Percentiles rank a stretch among this genome's conserved stretches.
Conservation (phyloP, 2,329 filamentous ascomycete species). For the Neobulgaria alba region DNA sequence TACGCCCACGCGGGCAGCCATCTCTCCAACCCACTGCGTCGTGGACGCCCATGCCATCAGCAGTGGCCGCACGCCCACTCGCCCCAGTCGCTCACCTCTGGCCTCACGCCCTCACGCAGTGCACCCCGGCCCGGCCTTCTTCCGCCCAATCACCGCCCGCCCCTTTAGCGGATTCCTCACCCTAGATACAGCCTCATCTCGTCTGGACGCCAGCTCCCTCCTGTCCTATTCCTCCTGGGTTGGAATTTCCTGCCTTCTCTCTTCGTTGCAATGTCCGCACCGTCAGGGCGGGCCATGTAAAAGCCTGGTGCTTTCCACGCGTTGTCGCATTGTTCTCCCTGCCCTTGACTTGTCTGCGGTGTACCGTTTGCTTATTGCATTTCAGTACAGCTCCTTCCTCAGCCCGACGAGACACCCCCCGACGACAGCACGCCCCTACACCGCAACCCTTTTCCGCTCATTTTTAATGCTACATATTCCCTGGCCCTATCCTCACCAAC, state of each 20-base stretch:
- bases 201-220: background rate
- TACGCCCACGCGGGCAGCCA: too few species aligned
- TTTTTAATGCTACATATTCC: background rate
- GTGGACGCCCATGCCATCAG: too few species aligned
- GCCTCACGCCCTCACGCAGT: too few species aligned
- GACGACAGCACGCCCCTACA: slow-evolving; percentile 3
- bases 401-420: slow-evolving; percentile 11
- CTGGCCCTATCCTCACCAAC: background rate
- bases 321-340: slow-evolving; percentile 13
- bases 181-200: slow-evolving; percentile 7
- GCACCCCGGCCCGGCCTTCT: background rate
- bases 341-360: slow-evolving; percentile 6
- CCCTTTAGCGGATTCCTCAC: slow-evolving; percentile 1
- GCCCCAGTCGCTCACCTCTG: too few species aligned
- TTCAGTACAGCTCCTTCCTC: slow-evolving; percentile 18
- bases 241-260: slow-evolving; percentile 4
- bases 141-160: background rate
- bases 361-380: slow-evolving; percentile 17
- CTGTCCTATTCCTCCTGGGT: background rate
- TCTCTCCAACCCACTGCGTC: too few species aligned
- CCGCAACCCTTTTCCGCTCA: slow-evolving; percentile 7
- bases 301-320: slow-evolving; percentile 21
- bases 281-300: slow-evolving; percentile 21
- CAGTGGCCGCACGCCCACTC: too few species aligned
- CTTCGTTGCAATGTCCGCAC: slow-evolving; percentile 5